Evolutionary conservation across 1,284 basidiomycete genomes (phyloP), one percentile per base, ranked within the genome.

Genomic region (Filobasidium uniguttulatum): DNA sequence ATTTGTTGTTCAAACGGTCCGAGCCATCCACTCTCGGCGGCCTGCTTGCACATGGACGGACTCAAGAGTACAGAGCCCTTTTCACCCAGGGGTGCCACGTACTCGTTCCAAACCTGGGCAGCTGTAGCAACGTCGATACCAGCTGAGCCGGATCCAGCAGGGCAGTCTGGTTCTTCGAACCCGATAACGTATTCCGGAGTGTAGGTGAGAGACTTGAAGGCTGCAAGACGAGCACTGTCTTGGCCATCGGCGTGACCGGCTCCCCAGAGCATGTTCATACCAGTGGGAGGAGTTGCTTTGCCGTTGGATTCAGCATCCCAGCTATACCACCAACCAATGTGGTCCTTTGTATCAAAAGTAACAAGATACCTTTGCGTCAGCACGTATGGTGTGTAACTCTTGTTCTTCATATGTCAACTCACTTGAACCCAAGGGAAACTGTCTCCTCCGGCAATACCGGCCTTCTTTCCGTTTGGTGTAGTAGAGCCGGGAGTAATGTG

Each of bases 101-200:
- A 43, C n/a, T 56, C 26, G 59, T 66, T 60, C 67, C 67, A 70
- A 10, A 65, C 48, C 2, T 43, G 14, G 25, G 61, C 62, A 59
- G 60, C 59, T 17, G 54, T 53, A 15, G 54, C 36, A 28, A 61
- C 56, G 43, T 44, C 58, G 44, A 66, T 60, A 46, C 57, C 58
- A 15, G 62, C 54, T 4, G 51, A 54, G 25, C 56, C 61, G 33
- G 47, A 20, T 8, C 62, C 61, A 2, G 54, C 52, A 5, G 22
- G 17, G 52, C 68, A 69, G 56, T 71, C 69, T 17, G 69, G 69
- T 59, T 71, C 69, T 50, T 69, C 63, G 54, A 62, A 67, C 9
- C 66, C 68, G 30, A 67, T 60, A 44, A 69, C 55, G 55, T 63
- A 71, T 14, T 19, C 22, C 9, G 66, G 64, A 28, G 60, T 54